Percentiles rank a stretch among this genome's conserved stretches.
Evolutionary conservation across 805 yeast species (phyloP).

Genomic region (Wickerhamiella vanderwaltii): DNA sequence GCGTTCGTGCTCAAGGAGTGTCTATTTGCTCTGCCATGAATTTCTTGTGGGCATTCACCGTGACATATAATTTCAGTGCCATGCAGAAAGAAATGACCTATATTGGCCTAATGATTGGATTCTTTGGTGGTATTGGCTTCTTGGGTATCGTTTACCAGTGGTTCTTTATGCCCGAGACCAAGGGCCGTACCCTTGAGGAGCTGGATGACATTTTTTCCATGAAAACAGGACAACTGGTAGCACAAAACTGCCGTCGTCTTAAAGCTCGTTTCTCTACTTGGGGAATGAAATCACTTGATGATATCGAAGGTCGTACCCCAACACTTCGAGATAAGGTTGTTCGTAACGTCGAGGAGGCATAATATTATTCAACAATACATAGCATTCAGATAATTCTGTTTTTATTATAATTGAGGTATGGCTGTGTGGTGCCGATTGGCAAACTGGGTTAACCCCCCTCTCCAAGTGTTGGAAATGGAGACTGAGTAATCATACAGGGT

Average conservation of each 20-base stretch:
- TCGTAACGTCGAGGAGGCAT: too few relatives aligned
- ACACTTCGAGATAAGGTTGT: too few relatives aligned
- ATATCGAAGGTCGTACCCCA: neutral
- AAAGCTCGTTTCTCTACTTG: slow-evolving; percentile 1
- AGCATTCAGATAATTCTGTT: too few relatives aligned
- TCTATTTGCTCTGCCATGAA: slow-evolving; percentile 42
- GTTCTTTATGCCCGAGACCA: slow-evolving; percentile 58
- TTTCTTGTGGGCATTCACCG: slow-evolving; percentile 50
- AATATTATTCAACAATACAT: too few relatives aligned
- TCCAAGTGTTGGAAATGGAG: too few relatives aligned
- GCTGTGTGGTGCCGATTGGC: too few relatives aligned
- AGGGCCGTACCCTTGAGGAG: slow-evolving; percentile 59
- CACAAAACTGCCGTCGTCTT: neutral
- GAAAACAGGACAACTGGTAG: too few relatives aligned
- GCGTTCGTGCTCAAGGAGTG: slow-evolving; percentile 53
- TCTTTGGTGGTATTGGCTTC: slow-evolving; percentile 55
- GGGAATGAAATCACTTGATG: slow-evolving; percentile 7
- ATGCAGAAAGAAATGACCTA: slow-evolving; percentile 47
- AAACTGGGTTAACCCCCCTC: too few relatives aligned
- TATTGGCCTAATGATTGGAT: too few relatives aligned
- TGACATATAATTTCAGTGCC: slow-evolving; percentile 47
- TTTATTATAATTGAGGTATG: too few relatives aligned
- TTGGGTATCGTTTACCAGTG: slow-evolving; percentile 33
- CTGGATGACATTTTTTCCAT: slow-evolving; percentile 55
- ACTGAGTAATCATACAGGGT: too few relatives aligned